Conservation (phyloP, 345 rosid genomes). For the Euphorbia peplus region DNA sequence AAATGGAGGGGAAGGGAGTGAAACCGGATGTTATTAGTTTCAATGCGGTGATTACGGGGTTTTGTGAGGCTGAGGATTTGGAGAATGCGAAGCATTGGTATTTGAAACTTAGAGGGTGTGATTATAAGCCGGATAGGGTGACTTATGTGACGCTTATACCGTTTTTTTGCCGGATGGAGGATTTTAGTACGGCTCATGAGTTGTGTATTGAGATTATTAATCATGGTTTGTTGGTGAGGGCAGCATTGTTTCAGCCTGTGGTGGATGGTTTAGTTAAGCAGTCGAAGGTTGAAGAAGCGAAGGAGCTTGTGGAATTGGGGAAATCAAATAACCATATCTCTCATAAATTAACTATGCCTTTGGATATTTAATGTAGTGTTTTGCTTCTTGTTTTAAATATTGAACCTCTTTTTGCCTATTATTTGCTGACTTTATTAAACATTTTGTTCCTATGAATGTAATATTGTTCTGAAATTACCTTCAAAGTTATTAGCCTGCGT, state of each 20-base stretch:
- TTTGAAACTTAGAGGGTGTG: conserved; percentile 35
- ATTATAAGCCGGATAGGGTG: conserved; percentile 27
- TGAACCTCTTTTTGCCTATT: too few species aligned
- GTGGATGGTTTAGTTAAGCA: conserved; percentile 46
- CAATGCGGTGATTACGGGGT: conserved; percentile 57
- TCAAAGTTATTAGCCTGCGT: too few species aligned
- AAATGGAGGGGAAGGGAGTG: conserved; percentile 45
- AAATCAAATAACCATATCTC: conserved; percentile 33
- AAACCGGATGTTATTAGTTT: conserved; percentile 47
- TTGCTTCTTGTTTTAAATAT: not conserved
- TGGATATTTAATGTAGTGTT: not conserved
- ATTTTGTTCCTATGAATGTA: not conserved
- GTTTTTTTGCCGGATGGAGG: conserved; percentile 49
- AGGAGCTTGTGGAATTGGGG: conserved; percentile 50
- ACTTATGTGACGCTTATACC: conserved; percentile 44
- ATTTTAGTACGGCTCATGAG: conserved; percentile 46
- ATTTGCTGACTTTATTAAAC: not conserved
- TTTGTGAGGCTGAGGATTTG: conserved; percentile 36
- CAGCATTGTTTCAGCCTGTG: conserved; percentile 44
- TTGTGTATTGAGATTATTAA: conserved; percentile 39
- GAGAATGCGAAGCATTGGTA: conserved; percentile 55
- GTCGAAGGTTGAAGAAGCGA: conserved; percentile 52
- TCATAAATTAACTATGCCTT: conserved; percentile 40
- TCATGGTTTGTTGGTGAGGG: conserved; percentile 28
- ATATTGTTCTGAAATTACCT: too few species aligned